Base-by-base conservation (phyloP, 495 filamentous ascomycete species). In the Massariosphaeria phaeospora region DNA sequence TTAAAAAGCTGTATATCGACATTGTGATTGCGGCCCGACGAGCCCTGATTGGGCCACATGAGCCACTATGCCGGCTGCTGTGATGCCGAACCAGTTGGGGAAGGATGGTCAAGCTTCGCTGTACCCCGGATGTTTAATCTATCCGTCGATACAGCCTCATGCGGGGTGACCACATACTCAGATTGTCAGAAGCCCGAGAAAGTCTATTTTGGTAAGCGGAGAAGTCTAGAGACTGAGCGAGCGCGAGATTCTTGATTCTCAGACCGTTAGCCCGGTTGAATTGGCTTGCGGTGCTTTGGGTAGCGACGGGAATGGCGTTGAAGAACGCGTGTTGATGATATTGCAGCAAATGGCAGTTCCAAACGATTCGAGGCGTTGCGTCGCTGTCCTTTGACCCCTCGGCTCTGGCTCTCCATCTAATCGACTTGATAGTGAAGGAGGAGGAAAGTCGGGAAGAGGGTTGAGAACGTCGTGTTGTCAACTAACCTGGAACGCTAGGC, bases 71-170 rank as follows among this genome's bases (percentile, higher is more conserved):
- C 33, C 57, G 57, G 57, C 40, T 50, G 23, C 31, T 61, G 29
- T 10, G 13, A 18, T 50, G 44, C 51, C 57, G 57, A 55, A 45
- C 38, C 35, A 7, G 33, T 49, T 55, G 10, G 50, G 50, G 23
- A 18, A 29, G 8, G 39, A 35, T 33, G 31, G 18, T 18, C 26
- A 48, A 49, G 54, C 36, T 45, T 45, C 23, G n/a, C 21, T 13
- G 50, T 51, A 50, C 57, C 51, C 57, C 57, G 36, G 57, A 59
- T 54, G 35, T 42, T 50, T 61, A 52, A 61, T 61, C 10, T 61
- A 18, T 24, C 1, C 7, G 34, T 17, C 20, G 6, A 3, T 33
- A 30, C 1, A 21, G 24, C 12, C 35, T 29, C 42, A 53, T 54
- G 56, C 34, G 56, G 42, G 41, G 38, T 59, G 48, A 59, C 49